Conservation (phyloP, 306 rosid species). For the Glycine soja region DNA sequence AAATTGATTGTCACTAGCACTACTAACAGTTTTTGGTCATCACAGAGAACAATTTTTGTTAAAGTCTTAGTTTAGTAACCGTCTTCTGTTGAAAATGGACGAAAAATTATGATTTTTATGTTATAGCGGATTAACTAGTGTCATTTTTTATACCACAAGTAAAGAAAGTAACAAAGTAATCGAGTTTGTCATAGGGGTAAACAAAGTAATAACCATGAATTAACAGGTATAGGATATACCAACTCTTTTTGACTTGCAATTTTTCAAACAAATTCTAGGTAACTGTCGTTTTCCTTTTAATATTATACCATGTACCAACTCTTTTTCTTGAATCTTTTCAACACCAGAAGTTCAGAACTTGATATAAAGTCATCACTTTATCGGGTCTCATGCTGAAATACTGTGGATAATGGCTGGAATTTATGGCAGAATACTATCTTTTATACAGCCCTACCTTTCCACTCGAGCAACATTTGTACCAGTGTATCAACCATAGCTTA, state of each 20-base stretch:
- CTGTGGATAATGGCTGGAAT: neutral
- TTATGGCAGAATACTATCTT: neutral
- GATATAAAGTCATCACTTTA: neutral
- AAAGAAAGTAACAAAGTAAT: neutral
- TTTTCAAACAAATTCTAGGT: neutral
- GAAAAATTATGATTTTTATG: neutral
- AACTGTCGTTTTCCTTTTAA: conserved; percentile 10
- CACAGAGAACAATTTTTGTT: neutral
- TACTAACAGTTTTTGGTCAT: conserved; percentile 2
- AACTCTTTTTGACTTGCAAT: conserved; percentile 41
- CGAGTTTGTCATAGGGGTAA: neutral
- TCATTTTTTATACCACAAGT: neutral
- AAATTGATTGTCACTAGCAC: neutral
- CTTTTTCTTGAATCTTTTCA: conserved; percentile 1
- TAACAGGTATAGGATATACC: conserved; percentile 27
- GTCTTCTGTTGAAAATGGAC: neutral
- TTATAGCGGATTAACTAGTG: neutral
- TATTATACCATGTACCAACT: neutral
- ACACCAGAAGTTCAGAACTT: neutral
- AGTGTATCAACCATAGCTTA: neutral
- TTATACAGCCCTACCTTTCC: neutral
- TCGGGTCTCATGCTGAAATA: too few species aligned
- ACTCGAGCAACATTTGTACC: neutral
- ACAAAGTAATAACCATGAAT: conserved; percentile 13
- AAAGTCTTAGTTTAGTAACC: neutral